phyloP scores from a whole-genome alignment of 139 green algal species.

The Parachlorella kessleri region DNA sequence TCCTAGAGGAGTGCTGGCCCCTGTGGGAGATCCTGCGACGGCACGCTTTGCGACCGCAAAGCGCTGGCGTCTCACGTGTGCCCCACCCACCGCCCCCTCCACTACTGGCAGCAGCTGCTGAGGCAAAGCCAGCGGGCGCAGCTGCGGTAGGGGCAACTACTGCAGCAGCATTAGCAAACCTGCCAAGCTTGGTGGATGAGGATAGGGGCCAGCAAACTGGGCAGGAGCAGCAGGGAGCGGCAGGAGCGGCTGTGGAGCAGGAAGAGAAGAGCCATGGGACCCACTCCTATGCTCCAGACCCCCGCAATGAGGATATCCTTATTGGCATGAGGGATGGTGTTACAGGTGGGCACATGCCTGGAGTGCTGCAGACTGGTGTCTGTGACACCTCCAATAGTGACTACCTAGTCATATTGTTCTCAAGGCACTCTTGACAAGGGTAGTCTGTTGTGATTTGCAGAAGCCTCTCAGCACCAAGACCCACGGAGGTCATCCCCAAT shows the following conservation, averaged over 20 bases:
- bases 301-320: slow-evolving; percentile 66
- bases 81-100: too few species aligned
- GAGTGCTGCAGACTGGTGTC: too few species aligned
- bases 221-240: not conserved
- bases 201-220: too few species aligned
- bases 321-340: slow-evolving; percentile 74
- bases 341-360: not conserved
- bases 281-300: slow-evolving; percentile 57
- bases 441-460: too few species aligned
- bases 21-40: slow-evolving; percentile 53
- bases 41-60: slow-evolving; percentile 42
- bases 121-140: not conserved
- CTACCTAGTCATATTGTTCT: too few species aligned
- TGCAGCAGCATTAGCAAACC: not conserved
- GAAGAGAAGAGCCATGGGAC: slow-evolving; percentile 26
- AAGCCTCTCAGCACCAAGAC: too few species aligned
- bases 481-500: too few species aligned
- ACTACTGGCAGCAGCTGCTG: not conserved
- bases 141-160: not conserved
- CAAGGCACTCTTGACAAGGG: too few species aligned
- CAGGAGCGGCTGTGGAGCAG: not conserved
- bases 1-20: slow-evolving; percentile 71
- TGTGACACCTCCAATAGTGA: too few species aligned
- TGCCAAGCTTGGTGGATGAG: too few species aligned
- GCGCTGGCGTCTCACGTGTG: too few species aligned